These are phyloP conservation scores for Phialemonium atrogriseum DNA, from an alignment of 2,329 filamentous ascomycete species.

Conservation along the genomic window DNA sequence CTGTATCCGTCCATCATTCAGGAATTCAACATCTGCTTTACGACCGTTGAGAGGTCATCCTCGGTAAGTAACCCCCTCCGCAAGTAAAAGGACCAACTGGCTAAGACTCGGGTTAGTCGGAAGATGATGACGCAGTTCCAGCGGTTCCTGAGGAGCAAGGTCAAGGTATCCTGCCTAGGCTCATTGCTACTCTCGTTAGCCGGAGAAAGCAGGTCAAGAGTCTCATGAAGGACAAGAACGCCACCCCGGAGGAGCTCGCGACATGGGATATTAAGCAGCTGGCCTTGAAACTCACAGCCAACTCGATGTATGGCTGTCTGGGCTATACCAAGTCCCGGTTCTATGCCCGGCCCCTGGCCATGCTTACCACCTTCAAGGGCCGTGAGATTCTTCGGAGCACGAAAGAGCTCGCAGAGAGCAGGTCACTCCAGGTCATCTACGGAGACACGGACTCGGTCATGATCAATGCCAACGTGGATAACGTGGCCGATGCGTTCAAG, in stretches of 20 bases:
- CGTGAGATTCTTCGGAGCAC: slow-evolving; percentile 95
- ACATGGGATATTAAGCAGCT: slow-evolving; percentile 98
- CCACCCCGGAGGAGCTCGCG: slow-evolving; percentile 76
- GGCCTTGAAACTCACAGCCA: slow-evolving; percentile 92
- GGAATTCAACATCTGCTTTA: slow-evolving; percentile 99
- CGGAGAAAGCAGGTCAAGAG: slow-evolving; percentile 89
- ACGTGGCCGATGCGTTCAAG: slow-evolving; percentile 79
- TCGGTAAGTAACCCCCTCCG: slow-evolving; percentile 47
- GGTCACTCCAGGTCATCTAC: slow-evolving; percentile 90
- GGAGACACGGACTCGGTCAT: slow-evolving; percentile 99
- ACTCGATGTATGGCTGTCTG: slow-evolving; percentile 99
- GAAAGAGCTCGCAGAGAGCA: slow-evolving; percentile 89
- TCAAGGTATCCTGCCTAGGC: slow-evolving; percentile 77
- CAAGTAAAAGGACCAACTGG: background rate
- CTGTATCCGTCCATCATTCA: slow-evolving; percentile 98
- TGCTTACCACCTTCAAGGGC: slow-evolving; percentile 94
- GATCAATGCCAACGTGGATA: slow-evolving; percentile 98
- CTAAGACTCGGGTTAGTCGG: slow-evolving; percentile 40
- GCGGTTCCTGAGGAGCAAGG: slow-evolving; percentile 73
- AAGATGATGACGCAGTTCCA: slow-evolving; percentile 82
- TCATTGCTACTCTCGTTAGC: slow-evolving; percentile 86
- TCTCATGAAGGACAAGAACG: slow-evolving; percentile 89
- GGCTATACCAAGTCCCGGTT: slow-evolving; percentile 96
- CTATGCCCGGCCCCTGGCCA: slow-evolving; percentile 88
- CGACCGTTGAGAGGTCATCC: slow-evolving; percentile 75